Percentiles rank a stretch among this genome's conserved stretches.
Evolutionary conservation across 2,329 filamentous ascomycete species (phyloP).

Genomic region (Hawksworthiomyces lignivorus): DNA sequence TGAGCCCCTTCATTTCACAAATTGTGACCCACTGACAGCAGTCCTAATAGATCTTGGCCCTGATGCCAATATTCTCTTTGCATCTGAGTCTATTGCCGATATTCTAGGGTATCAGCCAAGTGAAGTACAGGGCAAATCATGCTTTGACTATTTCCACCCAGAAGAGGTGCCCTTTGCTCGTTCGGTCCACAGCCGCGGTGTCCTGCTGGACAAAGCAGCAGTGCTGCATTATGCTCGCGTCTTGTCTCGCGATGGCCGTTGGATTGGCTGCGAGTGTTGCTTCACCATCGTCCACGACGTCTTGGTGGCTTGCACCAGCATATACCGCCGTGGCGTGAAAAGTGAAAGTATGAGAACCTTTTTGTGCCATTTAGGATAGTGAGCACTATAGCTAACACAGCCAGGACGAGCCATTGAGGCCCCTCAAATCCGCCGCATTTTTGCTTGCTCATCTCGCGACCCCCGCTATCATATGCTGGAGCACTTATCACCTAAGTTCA

Average conservation of each 20-base stretch:
- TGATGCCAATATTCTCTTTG: constrained; percentile 74
- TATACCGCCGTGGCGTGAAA: constrained; percentile 61
- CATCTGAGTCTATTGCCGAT: constrained; percentile 74
- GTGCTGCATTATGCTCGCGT: constrained; percentile 75
- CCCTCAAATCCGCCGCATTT: constrained; percentile 69
- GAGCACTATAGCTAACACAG: constrained; percentile 4
- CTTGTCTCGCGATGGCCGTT: constrained; percentile 58
- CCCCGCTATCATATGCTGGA: constrained; percentile 86
- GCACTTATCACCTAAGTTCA: constrained; percentile 75
- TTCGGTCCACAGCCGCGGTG: constrained; percentile 62
- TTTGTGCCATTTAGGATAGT: constrained; percentile 2
- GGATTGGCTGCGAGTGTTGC: constrained; percentile 78
- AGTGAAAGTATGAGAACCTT: constrained; percentile 56
- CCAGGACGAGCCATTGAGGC: constrained; percentile 70
- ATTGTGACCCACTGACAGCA: too few species aligned
- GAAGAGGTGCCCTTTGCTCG: constrained; percentile 71
- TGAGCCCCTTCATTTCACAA: too few species aligned
- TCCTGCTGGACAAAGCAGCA: constrained; percentile 75
- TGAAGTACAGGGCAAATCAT: constrained; percentile 67
- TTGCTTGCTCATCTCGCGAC: constrained; percentile 73
- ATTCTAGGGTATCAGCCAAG: constrained; percentile 73
- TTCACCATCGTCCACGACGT: constrained; percentile 87
- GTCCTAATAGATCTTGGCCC: constrained; percentile 64
- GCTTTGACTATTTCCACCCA: constrained; percentile 81
- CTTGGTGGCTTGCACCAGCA: constrained; percentile 73